These are phyloP conservation scores for Emiliania huxleyi DNA, from an alignment of 78 protist genomes.

Conservation along the genomic window DNA sequence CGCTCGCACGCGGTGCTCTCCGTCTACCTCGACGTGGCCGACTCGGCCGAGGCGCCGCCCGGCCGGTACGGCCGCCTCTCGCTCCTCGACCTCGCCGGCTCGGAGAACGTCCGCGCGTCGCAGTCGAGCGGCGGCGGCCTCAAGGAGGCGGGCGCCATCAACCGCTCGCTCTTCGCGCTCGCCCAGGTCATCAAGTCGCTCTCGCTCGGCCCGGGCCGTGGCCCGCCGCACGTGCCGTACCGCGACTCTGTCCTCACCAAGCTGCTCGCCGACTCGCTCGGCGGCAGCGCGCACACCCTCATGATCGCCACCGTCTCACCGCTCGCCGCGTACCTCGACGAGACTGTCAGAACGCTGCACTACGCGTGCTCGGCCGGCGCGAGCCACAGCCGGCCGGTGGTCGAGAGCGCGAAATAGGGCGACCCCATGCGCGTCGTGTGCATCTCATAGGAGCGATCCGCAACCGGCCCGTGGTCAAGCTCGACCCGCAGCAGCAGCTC, in stretches of 20 bases:
- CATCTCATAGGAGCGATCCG: too few relatives aligned
- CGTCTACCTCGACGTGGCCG: not conserved
- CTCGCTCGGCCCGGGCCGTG: not conserved
- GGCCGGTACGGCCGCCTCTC: conserved; percentile 24
- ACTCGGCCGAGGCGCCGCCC: not conserved
- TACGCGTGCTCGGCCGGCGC: conserved; percentile 7
- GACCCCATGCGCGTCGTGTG: too few relatives aligned
- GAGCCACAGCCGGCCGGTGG: not conserved
- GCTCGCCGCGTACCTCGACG: not conserved
- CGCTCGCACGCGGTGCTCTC: conserved; percentile 9
- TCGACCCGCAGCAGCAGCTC: not conserved
- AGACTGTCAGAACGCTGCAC: not conserved
- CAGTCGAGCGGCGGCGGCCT: conserved; percentile 47
- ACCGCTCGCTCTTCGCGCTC: conserved; percentile 80
- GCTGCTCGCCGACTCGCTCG: conserved; percentile 81
- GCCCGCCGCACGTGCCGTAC: conserved; percentile 40
- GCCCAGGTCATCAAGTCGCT: conserved; percentile 79
- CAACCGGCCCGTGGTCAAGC: not conserved
- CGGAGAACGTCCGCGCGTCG: conserved; percentile 66
- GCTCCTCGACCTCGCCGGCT: conserved; percentile 93
- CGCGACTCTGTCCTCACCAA: conserved; percentile 74
- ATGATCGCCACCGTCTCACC: conserved; percentile 11
- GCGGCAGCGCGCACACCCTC: conserved; percentile 80
- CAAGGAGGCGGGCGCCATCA: conserved; percentile 81
- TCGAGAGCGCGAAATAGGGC: too few relatives aligned